phyloP scores from a whole-genome alignment of 2,329 filamentous ascomycete species.

The Didymella lethalis region DNA sequence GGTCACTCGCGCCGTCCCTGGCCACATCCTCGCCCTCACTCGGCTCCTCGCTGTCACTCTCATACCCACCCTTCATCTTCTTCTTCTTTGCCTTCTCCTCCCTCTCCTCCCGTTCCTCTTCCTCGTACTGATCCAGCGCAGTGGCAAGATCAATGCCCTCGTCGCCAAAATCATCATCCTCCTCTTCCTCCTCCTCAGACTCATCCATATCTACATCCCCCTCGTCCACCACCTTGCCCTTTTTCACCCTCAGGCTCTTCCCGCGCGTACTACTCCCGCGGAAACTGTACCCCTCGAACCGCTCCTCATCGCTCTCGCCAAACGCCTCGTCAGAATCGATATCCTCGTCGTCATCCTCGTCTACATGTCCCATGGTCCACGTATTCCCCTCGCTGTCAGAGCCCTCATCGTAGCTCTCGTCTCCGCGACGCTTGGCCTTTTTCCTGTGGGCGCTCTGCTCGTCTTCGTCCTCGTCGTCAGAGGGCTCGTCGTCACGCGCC shows the following conservation, averaged over 20 bases:
- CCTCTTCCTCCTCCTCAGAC: slow-evolving; percentile 50
- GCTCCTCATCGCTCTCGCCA: slow-evolving; percentile 86
- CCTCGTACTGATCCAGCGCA: slow-evolving; percentile 62
- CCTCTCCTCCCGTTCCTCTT: slow-evolving; percentile 45
- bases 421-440: slow-evolving; percentile 38
- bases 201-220: slow-evolving; percentile 60
- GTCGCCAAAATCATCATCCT: slow-evolving; percentile 65
- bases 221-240: slow-evolving; percentile 41
- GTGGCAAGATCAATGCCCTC: slow-evolving; percentile 70
- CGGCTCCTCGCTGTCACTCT: slow-evolving; percentile 63
- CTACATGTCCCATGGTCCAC: slow-evolving; percentile 79
- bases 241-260: slow-evolving; percentile 55
- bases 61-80: slow-evolving; percentile 50
- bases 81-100: slow-evolving; percentile 41
- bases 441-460: slow-evolving; percentile 40
- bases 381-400: slow-evolving; percentile 87
- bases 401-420: slow-evolving; percentile 71
- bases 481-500: slow-evolving; percentile 59
- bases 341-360: slow-evolving; percentile 72
- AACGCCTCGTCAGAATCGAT: slow-evolving; percentile 83
- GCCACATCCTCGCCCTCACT: slow-evolving; percentile 56
- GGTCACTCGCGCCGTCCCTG: slow-evolving; percentile 59
- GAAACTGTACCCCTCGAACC: slow-evolving; percentile 79
- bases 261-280: slow-evolving; percentile 64
- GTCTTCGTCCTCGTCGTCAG: slow-evolving; percentile 47